These are phyloP conservation scores for Stemphylium beticola DNA, from an alignment of 2,329 filamentous ascomycete species.

Conservation along the genomic window DNA sequence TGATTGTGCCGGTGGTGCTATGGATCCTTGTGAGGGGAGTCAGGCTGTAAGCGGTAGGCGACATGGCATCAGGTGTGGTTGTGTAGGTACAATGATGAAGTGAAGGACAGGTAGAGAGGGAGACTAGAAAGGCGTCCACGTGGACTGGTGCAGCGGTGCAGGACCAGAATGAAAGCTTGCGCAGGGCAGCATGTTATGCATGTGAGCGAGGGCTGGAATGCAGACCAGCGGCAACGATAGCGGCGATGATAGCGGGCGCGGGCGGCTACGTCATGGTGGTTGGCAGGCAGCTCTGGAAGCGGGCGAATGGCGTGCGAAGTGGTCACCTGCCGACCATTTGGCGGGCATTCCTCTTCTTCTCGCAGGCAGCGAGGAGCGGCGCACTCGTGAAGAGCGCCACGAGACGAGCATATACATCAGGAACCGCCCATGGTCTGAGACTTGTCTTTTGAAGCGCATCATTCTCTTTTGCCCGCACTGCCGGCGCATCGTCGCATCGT, in stretches of 20 bases:
- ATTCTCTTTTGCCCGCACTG: too few relatives aligned
- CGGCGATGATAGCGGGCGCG: neutral
- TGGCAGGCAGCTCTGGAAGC: neutral
- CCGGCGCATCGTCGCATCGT: neutral
- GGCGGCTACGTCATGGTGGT: neutral
- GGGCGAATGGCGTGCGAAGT: slow-evolving; percentile 36
- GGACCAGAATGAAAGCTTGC: too few relatives aligned
- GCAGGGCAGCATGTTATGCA: neutral
- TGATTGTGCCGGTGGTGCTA: slow-evolving; percentile 89
- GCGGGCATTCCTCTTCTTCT: slow-evolving; percentile 2
- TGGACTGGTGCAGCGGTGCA: neutral
- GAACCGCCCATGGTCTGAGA: neutral
- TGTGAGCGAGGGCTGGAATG: neutral
- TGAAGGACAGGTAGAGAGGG: neutral
- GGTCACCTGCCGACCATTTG: slow-evolving; percentile 34
- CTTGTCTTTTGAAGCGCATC: neutral
- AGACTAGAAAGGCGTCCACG: neutral
- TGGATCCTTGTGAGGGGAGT: slow-evolving; percentile 90
- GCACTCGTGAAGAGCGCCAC: neutral
- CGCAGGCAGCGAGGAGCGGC: neutral
- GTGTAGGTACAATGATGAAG: slow-evolving; percentile 14
- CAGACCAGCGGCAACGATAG: neutral
- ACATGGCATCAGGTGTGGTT: slow-evolving; percentile 5
- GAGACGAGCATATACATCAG: neutral
- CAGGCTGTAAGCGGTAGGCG: slow-evolving; percentile 42